These are phyloP conservation scores for Crotalaria pallida DNA, from an alignment of 306 rosid genomes.

Conservation along the genomic window DNA sequence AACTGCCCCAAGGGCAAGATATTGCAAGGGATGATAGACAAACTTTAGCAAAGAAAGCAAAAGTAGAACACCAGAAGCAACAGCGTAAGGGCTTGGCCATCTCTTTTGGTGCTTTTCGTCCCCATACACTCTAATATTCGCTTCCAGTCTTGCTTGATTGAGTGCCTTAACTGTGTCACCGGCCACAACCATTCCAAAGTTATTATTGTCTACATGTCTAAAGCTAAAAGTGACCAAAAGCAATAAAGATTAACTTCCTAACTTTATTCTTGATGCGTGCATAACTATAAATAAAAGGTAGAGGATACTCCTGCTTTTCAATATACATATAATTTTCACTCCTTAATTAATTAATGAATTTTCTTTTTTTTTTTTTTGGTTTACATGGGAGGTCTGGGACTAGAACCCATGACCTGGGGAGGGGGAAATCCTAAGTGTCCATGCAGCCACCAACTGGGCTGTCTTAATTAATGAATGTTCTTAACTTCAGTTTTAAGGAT, in stretches of 20 bases:
- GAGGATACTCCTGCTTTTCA: background rate
- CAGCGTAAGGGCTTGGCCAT: constrained; percentile 82
- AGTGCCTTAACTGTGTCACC: constrained; percentile 78
- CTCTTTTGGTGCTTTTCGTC: constrained; percentile 35
- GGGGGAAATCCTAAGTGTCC: no score
- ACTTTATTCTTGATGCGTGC: no score
- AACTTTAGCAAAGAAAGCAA: constrained; percentile 53
- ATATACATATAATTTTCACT: background rate
- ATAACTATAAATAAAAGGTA: background rate
- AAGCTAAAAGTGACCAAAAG: constrained; percentile 6
- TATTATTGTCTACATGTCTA: no score
- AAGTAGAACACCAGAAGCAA: constrained; percentile 56
- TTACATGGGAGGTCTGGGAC: no score
- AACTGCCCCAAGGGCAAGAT: constrained; percentile 73
- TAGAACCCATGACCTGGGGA: no score
- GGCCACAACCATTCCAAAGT: no score
- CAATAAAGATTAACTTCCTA: background rate
- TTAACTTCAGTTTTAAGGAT: no score
- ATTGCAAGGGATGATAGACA: constrained; percentile 45
- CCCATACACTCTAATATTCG: constrained; percentile 60
- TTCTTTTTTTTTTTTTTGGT: no score
- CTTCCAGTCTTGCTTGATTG: constrained; percentile 77
- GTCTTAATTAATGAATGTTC: no score
- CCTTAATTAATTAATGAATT: no score
- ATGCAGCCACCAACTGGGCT: no score